phyloP scores from a whole-genome alignment of 176 grass and related monocot species.

The Aegilops bicornis region DNA sequence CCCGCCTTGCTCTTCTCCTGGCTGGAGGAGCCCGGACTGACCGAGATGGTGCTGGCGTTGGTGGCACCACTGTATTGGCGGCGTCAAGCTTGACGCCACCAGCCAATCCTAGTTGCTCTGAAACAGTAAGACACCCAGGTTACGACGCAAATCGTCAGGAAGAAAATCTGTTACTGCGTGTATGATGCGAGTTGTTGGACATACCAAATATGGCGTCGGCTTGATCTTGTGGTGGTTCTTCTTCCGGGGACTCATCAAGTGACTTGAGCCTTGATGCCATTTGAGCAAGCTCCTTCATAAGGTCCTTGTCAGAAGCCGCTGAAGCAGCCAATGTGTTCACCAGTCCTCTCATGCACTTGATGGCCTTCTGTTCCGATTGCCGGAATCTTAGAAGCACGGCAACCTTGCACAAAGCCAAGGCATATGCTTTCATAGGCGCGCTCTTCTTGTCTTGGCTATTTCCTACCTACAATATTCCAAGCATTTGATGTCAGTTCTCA shows the following conservation, averaged over 20 bases:
- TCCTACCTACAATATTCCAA: conserved; percentile 57
- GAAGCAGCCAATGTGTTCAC: conserved; percentile 43
- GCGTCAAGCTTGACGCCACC: conserved; percentile 45
- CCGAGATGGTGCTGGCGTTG: conserved; percentile 62
- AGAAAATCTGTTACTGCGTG: not conserved
- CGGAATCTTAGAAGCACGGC: conserved; percentile 60
- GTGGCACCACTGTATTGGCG: conserved; percentile 37
- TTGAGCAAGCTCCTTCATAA: conserved; percentile 69
- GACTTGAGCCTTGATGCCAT: conserved; percentile 70
- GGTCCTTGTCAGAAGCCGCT: conserved; percentile 55
- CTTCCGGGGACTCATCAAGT: conserved; percentile 53
- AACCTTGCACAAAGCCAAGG: conserved; percentile 59
- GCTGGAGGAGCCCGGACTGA: conserved; percentile 47
- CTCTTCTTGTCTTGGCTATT: conserved; percentile 71
- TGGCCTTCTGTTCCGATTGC: conserved; percentile 72
- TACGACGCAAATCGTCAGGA: not conserved
- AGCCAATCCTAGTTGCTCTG: conserved; percentile 75
- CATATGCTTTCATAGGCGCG: conserved; percentile 75
- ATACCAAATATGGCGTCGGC: conserved; percentile 52
- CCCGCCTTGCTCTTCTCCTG: conserved; percentile 60
- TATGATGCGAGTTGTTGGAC: not conserved
- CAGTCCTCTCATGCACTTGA: conserved; percentile 85
- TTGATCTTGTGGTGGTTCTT: conserved; percentile 63
- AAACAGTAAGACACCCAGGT: conserved; percentile 1
- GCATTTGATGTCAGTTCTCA: conserved; percentile 23